These are phyloP conservation scores for Phialocephala subalpina DNA, from an alignment of 2,329 filamentous ascomycete genomes.

Conservation along the genomic window DNA sequence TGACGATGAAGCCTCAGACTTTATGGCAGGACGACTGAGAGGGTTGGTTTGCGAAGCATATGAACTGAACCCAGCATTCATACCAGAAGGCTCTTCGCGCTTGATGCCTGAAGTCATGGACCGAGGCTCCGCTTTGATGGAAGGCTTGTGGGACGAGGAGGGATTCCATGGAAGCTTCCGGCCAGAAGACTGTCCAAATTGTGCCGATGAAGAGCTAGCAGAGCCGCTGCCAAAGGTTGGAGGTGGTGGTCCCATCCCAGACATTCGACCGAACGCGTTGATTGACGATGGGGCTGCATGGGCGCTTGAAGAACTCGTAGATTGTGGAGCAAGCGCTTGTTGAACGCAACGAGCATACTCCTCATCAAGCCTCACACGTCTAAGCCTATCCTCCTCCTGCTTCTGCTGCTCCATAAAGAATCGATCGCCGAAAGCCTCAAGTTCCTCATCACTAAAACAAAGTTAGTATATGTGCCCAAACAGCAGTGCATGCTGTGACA, in stretches of 20 bases:
- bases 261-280: constrained; percentile 39
- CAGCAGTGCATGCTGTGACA: not conserved
- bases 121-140: constrained; percentile 21
- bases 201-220: constrained; percentile 18
- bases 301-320: constrained; percentile 6
- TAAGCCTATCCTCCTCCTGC: constrained; percentile 49
- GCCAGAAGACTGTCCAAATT: constrained; percentile 14
- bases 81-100: constrained; percentile 1
- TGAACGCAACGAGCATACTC: constrained; percentile 43
- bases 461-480: constrained; percentile 14
- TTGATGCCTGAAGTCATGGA: constrained; percentile 22
- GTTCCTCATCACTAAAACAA: constrained; percentile 38
- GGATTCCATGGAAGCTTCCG: constrained; percentile 24
- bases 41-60: constrained; percentile 1
- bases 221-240: not conserved
- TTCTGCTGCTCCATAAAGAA: constrained; percentile 32
- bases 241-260: constrained; percentile 30
- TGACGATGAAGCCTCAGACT: not conserved
- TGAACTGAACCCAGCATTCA: not conserved
- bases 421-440: constrained; percentile 30
- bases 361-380: constrained; percentile 47
- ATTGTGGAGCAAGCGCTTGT: constrained; percentile 19
- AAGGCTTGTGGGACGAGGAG: not conserved
- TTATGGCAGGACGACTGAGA: not conserved
- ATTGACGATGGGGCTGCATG: constrained; percentile 6